Evolutionary conservation across 352 stramenopile genomes (phyloP).

Genomic region (Phytophthora quininea): DNA sequence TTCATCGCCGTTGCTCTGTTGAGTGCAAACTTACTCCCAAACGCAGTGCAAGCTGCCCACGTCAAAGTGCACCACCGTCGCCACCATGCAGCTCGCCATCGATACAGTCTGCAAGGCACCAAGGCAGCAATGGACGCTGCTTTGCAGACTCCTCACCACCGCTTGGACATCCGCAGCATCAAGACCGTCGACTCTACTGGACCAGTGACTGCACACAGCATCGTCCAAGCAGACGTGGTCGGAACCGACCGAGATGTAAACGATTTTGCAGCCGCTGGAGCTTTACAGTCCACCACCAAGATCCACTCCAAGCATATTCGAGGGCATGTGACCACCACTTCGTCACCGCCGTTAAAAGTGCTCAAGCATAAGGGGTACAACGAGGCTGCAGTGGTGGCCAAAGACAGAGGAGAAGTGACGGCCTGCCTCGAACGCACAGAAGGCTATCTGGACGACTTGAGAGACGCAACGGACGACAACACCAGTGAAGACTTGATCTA

Average conservation of each 20-base stretch:
- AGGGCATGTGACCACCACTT: slow-evolving; percentile 25
- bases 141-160: slow-evolving; percentile 15
- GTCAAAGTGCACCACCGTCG: slow-evolving; percentile 15
- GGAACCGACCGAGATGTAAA: slow-evolving; percentile 35
- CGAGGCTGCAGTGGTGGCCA: slow-evolving; percentile 33
- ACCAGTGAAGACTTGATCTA: slow-evolving; percentile 27
- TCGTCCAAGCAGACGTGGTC: slow-evolving; percentile 35
- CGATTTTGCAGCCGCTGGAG: slow-evolving; percentile 24
- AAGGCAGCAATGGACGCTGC: slow-evolving; percentile 37
- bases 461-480: slow-evolving; percentile 8
- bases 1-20: slow-evolving; percentile 7
- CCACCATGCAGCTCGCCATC: slow-evolving; percentile 26
- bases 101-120: slow-evolving; percentile 40
- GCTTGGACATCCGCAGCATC: slow-evolving; percentile 44
- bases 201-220: slow-evolving; percentile 21
- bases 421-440: slow-evolving; percentile 54
- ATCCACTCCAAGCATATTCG: slow-evolving; percentile 25
- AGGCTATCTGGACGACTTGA: slow-evolving; percentile 50
- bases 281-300: slow-evolving; percentile 21
- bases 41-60: slow-evolving; percentile 4
- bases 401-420: slow-evolving; percentile 51
- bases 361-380: slow-evolving; percentile 33
- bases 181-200: slow-evolving; percentile 13
- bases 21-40: slow-evolving; percentile 2
- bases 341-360: slow-evolving; percentile 31